A percentile compares a stretch with the other conserved stretches of the same genome.
These are phyloP conservation scores for Trametes punicea DNA, from an alignment of 768 basidiomycete genomes.

Conservation along the genomic window DNA sequence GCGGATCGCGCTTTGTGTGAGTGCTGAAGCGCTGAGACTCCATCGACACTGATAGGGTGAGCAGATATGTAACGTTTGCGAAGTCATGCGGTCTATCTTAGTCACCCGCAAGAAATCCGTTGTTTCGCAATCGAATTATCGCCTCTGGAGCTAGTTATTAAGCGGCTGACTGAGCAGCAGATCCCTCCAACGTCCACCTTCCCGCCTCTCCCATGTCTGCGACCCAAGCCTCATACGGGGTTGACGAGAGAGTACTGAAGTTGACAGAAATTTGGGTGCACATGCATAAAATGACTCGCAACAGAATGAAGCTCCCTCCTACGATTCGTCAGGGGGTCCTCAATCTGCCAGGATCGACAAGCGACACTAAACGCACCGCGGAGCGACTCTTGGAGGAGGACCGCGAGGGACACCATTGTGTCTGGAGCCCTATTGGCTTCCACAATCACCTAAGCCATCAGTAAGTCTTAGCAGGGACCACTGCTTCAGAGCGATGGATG, in stretches of 20 bases:
- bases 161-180: neutral
- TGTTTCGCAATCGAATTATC: neutral
- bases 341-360: constrained; percentile 45
- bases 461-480: constrained; percentile 32
- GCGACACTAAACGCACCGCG: constrained; percentile 38
- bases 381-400: constrained; percentile 49
- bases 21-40: no score
- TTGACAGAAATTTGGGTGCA: no score
- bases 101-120: neutral
- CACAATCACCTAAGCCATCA: constrained; percentile 63
- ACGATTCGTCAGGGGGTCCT: constrained; percentile 38
- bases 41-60: no score
- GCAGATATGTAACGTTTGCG: no score
- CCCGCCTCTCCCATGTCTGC: no score
- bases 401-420: constrained; percentile 49
- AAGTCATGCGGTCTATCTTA: neutral
- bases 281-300: neutral
- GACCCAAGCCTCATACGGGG: no score
- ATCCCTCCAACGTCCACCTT: neutral
- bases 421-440: constrained; percentile 40
- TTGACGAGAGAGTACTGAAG: no score
- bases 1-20: no score
- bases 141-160: no score
- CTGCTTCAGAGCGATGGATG: neutral
- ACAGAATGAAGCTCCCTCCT: constrained; percentile 1